Evolutionary conservation across 2,329 filamentous ascomycete species (phyloP).

Genomic region (Phyllosticta ampelicida): DNA sequence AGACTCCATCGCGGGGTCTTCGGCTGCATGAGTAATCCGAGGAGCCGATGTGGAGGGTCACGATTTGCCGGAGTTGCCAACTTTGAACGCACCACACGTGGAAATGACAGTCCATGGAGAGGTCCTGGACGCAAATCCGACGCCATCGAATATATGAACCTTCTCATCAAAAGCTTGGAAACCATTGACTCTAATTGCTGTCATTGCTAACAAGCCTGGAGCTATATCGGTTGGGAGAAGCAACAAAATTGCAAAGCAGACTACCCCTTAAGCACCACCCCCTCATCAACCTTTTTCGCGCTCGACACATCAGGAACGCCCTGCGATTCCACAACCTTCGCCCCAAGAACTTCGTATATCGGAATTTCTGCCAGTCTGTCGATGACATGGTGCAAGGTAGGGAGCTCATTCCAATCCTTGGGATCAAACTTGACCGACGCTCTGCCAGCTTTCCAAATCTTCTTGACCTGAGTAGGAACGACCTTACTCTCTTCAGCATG

Average conservation of each 20-base stretch:
- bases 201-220: not conserved
- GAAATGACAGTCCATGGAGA: not conserved
- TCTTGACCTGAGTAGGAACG: constrained; percentile 23
- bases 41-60: not conserved
- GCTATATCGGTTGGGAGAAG: not conserved
- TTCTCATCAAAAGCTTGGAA: not conserved
- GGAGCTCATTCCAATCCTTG: constrained; percentile 44
- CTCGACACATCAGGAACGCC: constrained; percentile 41
- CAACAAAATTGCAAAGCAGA: not conserved
- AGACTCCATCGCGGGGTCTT: not conserved
- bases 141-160: not conserved
- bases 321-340: constrained; percentile 44
- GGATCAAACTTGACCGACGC: constrained; percentile 40
- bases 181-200: not conserved
- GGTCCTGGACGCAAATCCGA: not conserved
- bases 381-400: constrained; percentile 51
- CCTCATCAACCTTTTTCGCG: constrained; percentile 22
- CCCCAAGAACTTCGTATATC: constrained; percentile 45
- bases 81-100: not conserved
- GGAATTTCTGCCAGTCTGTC: constrained; percentile 44
- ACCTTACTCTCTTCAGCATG: constrained; percentile 22
- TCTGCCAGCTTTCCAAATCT: constrained; percentile 28
- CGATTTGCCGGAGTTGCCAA: not conserved
- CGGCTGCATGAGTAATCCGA: not conserved
- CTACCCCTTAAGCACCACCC: constrained; percentile 16